These are phyloP conservation scores for Geotrichum histeridarum DNA, from an alignment of 1,139 yeast genomes.

Conservation along the genomic window DNA sequence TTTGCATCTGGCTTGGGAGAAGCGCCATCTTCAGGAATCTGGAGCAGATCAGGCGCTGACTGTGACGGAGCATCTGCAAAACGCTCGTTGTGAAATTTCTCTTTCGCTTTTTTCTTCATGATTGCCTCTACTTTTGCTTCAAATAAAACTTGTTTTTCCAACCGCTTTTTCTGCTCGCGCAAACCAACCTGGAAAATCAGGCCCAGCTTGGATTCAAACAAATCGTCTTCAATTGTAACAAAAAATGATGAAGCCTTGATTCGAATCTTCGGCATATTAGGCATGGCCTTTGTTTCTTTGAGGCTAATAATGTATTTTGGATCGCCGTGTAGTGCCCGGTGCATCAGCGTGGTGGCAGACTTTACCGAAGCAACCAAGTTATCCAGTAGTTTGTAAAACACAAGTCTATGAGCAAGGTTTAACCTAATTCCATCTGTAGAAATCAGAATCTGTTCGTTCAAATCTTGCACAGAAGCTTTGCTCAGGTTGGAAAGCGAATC, in stretches of 20 bases:
- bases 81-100: slow-evolving; percentile 1
- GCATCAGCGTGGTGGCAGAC: slow-evolving; percentile 51
- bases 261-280: slow-evolving; percentile 49
- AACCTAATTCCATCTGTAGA: slow-evolving; percentile 37
- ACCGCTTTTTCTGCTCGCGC: slow-evolving; percentile 62
- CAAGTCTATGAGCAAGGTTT: slow-evolving; percentile 55
- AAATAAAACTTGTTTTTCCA: slow-evolving; percentile 54
- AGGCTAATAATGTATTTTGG: slow-evolving; percentile 41
- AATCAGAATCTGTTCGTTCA: slow-evolving; percentile 26
- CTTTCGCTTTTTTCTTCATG: slow-evolving; percentile 18
- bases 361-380: slow-evolving; percentile 58
- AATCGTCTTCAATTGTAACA: slow-evolving; percentile 68
- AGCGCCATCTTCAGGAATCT: background rate
- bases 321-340: slow-evolving; percentile 46
- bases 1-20: background rate
- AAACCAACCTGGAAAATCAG: slow-evolving; percentile 73
- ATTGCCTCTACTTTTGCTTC: slow-evolving; percentile 41
- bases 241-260: slow-evolving; percentile 47
- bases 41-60: background rate
- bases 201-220: slow-evolving; percentile 73
- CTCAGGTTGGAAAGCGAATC: slow-evolving; percentile 18
- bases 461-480: slow-evolving; percentile 11
- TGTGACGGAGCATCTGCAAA: background rate
- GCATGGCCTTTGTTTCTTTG: slow-evolving; percentile 30
- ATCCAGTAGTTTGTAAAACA: slow-evolving; percentile 62